Base-by-base conservation (phyloP, 176 grass and related monocot genomes). In the Aegilops longissima region DNA sequence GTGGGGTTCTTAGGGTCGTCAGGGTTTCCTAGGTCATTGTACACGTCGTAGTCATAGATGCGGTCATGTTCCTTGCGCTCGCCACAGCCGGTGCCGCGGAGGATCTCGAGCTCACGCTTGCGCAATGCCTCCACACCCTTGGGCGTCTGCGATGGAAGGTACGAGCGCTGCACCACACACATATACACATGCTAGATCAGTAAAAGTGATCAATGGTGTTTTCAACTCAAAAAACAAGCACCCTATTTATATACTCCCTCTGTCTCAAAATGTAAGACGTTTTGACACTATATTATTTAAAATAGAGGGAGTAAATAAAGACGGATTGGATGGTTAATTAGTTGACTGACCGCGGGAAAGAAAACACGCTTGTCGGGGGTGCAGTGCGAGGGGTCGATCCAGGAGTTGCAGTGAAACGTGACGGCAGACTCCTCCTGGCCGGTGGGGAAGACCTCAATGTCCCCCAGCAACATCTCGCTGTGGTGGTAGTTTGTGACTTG, bases 61-160 rank as follows among this genome's bases (percentile, higher is more conserved):
- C 85, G 77, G 0, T 87, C 66, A 5, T 9, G 65, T 85, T 68
- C 4, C 80, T 80, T 80, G 24, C 87, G 88, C 83, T 77, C 20
- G 12, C 86, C 80, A 0, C 63, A 9, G 36, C 90, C 94, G 21
- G 88, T 70, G 0, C 94, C 94, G 0, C 59, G 90, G 27, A 89
- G 11, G n/a, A 14, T 66, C 20, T 69, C 66, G 5, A 97, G 94
- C 39, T 97, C 92, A 21, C 27, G 67, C 51, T 79, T 5, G 63
- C 95, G 83, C 36, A 90, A 52, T 11, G 3, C 23, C 81, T n/a
- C 24, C 4, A 97, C 40, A 8, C 92, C 90, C 49, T 59, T 61
- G 11, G 94, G 95, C 2, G 94, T 97, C 49, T 90, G 61, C 3
- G 90, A 92, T 56, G 94, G 94, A 40, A 97, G 84, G 86, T 90